Conservation (phyloP, 2,329 filamentous ascomycete species). For the Neoscytalidium dimidiatum region DNA sequence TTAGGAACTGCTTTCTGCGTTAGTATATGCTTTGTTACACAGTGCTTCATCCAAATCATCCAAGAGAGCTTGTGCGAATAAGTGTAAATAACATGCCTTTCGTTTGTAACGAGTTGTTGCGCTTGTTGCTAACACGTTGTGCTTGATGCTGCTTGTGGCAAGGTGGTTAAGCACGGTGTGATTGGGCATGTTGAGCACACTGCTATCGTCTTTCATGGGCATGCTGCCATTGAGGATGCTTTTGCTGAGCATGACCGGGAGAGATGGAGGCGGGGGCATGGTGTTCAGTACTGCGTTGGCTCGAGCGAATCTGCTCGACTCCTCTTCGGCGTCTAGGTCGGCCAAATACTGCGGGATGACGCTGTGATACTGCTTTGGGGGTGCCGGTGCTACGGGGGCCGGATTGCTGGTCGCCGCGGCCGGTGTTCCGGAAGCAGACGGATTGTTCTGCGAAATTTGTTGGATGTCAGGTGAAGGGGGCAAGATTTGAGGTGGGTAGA, state of each 20-base stretch:
- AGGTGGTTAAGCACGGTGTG: constrained; percentile 96
- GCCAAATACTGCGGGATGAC: constrained; percentile 82
- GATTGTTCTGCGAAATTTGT: constrained; percentile 23
- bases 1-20: constrained; percentile 72
- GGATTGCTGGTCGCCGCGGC: constrained; percentile 26
- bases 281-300: constrained; percentile 75
- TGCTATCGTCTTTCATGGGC: constrained; percentile 96
- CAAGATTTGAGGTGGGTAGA: constrained; percentile 48
- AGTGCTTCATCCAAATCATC: constrained; percentile 1
- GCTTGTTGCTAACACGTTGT: constrained; percentile 90
- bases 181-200: constrained; percentile 94
- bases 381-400: constrained; percentile 34
- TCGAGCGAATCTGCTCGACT: constrained; percentile 71
- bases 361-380: constrained; percentile 64
- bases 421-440: constrained; percentile 29
- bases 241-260: constrained; percentile 90
- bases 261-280: constrained; percentile 77
- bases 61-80: neutral
- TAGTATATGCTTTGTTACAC: neutral
- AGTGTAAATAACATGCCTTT: constrained; percentile 62
- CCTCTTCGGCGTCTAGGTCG: constrained; percentile 84
- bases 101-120: constrained; percentile 96
- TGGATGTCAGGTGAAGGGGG: constrained; percentile 33
- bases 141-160: constrained; percentile 97
- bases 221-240: constrained; percentile 91